Conservation (phyloP, 208 protist genomes). For the Acanthamoeba triangularis region DNA sequence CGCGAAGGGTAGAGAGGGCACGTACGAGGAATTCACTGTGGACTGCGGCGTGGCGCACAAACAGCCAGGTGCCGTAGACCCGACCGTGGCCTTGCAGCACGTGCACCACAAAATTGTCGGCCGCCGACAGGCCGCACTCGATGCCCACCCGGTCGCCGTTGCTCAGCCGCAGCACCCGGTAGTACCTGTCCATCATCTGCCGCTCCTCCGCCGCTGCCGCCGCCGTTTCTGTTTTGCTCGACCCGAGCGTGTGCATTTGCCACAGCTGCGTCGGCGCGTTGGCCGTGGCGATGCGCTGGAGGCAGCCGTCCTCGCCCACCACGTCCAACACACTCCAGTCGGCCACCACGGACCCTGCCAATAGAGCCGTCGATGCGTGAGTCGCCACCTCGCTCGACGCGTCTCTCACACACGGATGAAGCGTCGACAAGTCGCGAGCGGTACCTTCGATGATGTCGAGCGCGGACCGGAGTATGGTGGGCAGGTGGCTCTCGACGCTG, state of each 20-base stretch:
- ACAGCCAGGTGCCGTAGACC: constrained; percentile 3
- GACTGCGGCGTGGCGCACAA: neutral
- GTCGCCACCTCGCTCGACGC: too few species aligned
- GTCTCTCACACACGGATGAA: too few species aligned
- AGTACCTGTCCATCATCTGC: neutral
- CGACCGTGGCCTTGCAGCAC: neutral
- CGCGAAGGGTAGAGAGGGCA: too few species aligned
- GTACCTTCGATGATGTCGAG: neutral
- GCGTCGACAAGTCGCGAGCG: too few species aligned
- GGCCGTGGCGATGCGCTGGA: constrained; percentile 23
- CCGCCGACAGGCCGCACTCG: neutral
- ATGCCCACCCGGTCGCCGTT: neutral
- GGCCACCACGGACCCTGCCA: neutral
- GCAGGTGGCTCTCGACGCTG: constrained; percentile 15
- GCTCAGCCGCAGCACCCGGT: neutral
- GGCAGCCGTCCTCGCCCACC: neutral
- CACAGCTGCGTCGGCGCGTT: neutral
- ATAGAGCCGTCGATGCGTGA: too few species aligned
- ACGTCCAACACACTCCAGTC: constrained; percentile 42
- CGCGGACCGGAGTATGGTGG: neutral
- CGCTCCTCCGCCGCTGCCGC: neutral
- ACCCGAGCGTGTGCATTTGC: neutral
- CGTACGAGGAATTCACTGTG: neutral
- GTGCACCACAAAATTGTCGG: neutral
- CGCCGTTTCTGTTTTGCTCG: neutral